Conservation (phyloP, 441 rosid genomes). For the Hura crepitans region DNA sequence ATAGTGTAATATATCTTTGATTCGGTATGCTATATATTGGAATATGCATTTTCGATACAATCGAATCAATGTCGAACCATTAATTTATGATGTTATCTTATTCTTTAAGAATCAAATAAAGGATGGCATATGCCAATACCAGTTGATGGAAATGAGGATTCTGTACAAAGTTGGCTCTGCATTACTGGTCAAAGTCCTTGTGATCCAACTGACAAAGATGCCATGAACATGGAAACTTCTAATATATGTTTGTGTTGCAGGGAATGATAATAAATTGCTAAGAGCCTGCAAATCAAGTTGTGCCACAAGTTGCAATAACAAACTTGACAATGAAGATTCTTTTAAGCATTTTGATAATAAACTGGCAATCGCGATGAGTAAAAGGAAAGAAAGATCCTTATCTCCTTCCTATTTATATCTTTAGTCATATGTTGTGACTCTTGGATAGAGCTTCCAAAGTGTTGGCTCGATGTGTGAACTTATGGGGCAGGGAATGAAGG, state of each 20-base stretch:
- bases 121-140: slow-evolving; percentile 78
- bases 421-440: too few species aligned
- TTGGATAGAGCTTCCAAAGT: too few species aligned
- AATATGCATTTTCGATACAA: not conserved
- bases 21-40: not conserved
- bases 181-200: slow-evolving; percentile 35
- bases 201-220: slow-evolving; percentile 20
- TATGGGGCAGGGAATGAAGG: too few species aligned
- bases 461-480: too few species aligned
- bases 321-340: slow-evolving; percentile 10
- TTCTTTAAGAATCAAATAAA: slow-evolving; percentile 69
- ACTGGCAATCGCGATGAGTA: slow-evolving; percentile 5
- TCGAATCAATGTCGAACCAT: not conserved
- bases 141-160: slow-evolving; percentile 29
- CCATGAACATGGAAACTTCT: not conserved
- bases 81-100: not conserved
- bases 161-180: slow-evolving; percentile 59
- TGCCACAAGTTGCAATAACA: not conserved
- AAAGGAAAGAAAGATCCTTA: slow-evolving; percentile 34
- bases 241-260: not conserved
- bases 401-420: slow-evolving; percentile 8
- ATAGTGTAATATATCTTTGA: not conserved
- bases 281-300: not conserved
- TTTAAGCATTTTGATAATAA: slow-evolving; percentile 13
- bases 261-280: not conserved